These are phyloP conservation scores for Malus sylvestris DNA, from an alignment of 306 rosid species.

Conservation along the genomic window DNA sequence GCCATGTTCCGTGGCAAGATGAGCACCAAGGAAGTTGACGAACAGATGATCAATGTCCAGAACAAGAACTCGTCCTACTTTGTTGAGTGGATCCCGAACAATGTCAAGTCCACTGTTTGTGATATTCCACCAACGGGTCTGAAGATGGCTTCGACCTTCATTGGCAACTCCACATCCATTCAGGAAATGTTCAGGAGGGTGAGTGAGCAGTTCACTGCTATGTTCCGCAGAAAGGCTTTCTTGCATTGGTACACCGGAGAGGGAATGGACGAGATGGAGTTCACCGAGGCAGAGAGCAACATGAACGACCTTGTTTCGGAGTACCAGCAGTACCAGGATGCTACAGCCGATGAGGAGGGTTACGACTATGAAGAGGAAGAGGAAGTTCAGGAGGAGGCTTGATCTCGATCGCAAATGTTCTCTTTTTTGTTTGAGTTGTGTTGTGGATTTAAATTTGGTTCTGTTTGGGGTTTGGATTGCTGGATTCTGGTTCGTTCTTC, in stretches of 20 bases:
- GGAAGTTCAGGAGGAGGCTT: conserved; percentile 43
- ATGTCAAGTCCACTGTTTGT: conserved; percentile 61
- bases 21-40: conserved; percentile 71
- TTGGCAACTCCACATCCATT: conserved; percentile 63
- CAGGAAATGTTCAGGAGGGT: conserved; percentile 72
- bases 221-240: conserved; percentile 79
- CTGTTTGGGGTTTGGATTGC: conserved; percentile 38
- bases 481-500: not conserved
- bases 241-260: conserved; percentile 63
- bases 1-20: conserved; percentile 79
- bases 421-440: conserved; percentile 5
- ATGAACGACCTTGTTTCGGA: conserved; percentile 59
- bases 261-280: conserved; percentile 67
- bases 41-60: conserved; percentile 66
- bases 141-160: conserved; percentile 60
- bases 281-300: conserved; percentile 57
- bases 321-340: conserved; percentile 68
- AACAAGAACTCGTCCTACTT: conserved; percentile 68
- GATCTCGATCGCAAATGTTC: not conserved
- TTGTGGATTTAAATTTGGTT: conserved; percentile 13
- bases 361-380: conserved; percentile 53
- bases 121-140: conserved; percentile 65
- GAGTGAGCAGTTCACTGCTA: conserved; percentile 68
- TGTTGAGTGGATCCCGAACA: conserved; percentile 72
- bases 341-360: conserved; percentile 58